Percentiles rank a stretch among this genome's conserved stretches.
Conservation (phyloP, 2,329 filamentous ascomycete species). For the Plenodomus tracheiphilus region DNA sequence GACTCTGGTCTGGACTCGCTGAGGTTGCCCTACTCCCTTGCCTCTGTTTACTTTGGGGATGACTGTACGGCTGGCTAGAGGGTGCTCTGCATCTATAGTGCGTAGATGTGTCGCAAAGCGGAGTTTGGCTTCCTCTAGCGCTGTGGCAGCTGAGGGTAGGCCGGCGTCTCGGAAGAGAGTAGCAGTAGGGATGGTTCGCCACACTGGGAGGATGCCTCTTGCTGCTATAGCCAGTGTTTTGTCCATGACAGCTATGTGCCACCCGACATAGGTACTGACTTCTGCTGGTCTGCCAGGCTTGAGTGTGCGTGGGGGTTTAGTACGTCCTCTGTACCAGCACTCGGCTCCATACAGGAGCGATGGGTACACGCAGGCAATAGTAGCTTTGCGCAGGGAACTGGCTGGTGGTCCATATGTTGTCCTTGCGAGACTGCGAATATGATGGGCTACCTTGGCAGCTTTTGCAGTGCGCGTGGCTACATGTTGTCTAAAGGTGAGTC, state of each 20-base stretch:
- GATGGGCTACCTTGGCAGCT: conserved; percentile 1
- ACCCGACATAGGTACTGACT: conserved; percentile 4
- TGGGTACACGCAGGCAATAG: conserved; percentile 5
- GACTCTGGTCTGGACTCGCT: conserved; percentile 1
- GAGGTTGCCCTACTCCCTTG: background rate
- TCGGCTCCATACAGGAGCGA: conserved; percentile 6
- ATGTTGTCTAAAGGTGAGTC: conserved; percentile 6
- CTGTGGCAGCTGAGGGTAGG: background rate
- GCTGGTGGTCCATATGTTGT: conserved; percentile 2
- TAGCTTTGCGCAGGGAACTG: conserved; percentile 5
- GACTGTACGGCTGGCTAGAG: background rate
- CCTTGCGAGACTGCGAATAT: conserved; percentile 2
- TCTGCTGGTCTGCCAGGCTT: background rate
- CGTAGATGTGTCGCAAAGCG: background rate
- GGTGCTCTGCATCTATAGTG: conserved; percentile 1
- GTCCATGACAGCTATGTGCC: conserved; percentile 3
- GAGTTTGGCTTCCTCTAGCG: conserved; percentile 2
- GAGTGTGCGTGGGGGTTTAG: background rate
- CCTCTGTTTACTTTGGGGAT: background rate
- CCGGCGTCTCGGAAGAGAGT: conserved; percentile 2
- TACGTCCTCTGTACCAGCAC: conserved; percentile 4
- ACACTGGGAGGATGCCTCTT: conserved; percentile 1
- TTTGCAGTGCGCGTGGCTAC: background rate
- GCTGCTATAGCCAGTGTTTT: conserved; percentile 1
- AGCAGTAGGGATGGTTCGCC: conserved; percentile 2